Evolutionary conservation across 108 stramenopile species (phyloP).

Genomic region (Skeletonema tropicum): DNA sequence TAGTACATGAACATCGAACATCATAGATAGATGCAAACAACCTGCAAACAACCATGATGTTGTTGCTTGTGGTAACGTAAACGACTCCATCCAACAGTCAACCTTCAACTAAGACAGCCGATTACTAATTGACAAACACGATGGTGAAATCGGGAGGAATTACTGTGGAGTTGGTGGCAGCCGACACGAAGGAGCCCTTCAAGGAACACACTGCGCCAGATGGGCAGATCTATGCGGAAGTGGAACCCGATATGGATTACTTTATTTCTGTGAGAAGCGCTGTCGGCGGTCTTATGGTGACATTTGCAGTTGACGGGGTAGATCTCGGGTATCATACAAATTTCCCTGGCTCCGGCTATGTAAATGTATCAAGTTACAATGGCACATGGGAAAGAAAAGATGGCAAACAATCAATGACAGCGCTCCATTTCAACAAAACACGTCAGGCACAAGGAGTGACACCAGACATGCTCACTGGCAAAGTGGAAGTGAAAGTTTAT

Average conservation of each 20-base stretch:
- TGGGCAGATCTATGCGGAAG: constrained; percentile 24
- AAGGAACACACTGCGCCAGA: constrained; percentile 28
- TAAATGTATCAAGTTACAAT: too few relatives aligned
- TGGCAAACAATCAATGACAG: neutral
- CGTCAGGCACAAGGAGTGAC: neutral
- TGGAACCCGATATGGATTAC: constrained; percentile 32
- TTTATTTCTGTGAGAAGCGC: neutral
- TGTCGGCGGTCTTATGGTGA: neutral
- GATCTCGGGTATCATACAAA: constrained; percentile 9
- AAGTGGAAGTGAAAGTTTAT: neutral
- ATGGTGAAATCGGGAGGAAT: constrained; percentile 10
- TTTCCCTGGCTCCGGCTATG: neutral
- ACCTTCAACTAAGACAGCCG: too few relatives aligned
- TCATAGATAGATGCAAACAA: too few relatives aligned
- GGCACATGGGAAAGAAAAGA: neutral
- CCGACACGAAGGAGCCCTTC: constrained; percentile 21
- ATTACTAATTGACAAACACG: too few relatives aligned
- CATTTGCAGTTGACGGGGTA: constrained; percentile 8
- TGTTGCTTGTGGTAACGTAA: too few relatives aligned
- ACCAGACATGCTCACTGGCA: constrained; percentile 14
- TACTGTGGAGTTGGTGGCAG: constrained; percentile 21
- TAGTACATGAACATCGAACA: too few relatives aligned
- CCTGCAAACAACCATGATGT: too few relatives aligned
- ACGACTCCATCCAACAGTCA: too few relatives aligned
- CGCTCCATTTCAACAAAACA: constrained; percentile 24